Base-by-base conservation (phyloP, 176 grass and related monocot genomes). In the Hyparrhenia diplandra region DNA sequence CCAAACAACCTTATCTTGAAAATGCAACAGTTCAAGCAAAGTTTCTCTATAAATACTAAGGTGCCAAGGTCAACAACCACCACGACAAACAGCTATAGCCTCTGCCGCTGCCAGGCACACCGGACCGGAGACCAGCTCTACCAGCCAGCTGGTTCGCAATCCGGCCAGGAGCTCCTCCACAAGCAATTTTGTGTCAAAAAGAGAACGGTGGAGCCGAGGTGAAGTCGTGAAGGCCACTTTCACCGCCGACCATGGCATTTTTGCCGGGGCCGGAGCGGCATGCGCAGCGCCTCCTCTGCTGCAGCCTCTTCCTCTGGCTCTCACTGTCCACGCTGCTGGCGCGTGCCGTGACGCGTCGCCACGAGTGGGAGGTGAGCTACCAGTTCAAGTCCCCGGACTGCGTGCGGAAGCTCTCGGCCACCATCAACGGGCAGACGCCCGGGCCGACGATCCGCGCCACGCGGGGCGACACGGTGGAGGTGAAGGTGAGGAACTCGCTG, bases 361-460 rank as follows among this genome's bases (percentile, higher is more conserved):
- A 97, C 6, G 66, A 78, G 13, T 97, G 95, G 92, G 92, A 90
- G 13, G 78, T 97, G 34, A 90, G 85, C 25, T 94, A 97, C 74
- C 69, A 90, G 49, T 91, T 90, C 83, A 89, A 87, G 13, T 83
- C 82, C 47, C 82, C 83, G 0, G 95, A 97, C 72, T 97, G 95
- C 70, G 78, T 78, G 0, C 39, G 66, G 9, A 94, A 97, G 83
- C 92, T 97, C 2, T 90, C 88, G 12, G 77, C 92, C 21, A 92
- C 90, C 28, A 89, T 94, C 74, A 94, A 94, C 5, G 92, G 92
- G 1, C 20, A 71, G 49, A 90, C 92, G 0, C 92, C 95, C 0
- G 92, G 95, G 1, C 91, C 95, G 1, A 92, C 81, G 16, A 94
- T 98, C 87, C 51, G 37, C 14, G 95, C 90, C 2, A 27, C 31